Evolutionary conservation across 2,329 filamentous ascomycete genomes (phyloP), one percentile per base, ranked within the genome.

Genomic region (Colletotrichum lupini): DNA sequence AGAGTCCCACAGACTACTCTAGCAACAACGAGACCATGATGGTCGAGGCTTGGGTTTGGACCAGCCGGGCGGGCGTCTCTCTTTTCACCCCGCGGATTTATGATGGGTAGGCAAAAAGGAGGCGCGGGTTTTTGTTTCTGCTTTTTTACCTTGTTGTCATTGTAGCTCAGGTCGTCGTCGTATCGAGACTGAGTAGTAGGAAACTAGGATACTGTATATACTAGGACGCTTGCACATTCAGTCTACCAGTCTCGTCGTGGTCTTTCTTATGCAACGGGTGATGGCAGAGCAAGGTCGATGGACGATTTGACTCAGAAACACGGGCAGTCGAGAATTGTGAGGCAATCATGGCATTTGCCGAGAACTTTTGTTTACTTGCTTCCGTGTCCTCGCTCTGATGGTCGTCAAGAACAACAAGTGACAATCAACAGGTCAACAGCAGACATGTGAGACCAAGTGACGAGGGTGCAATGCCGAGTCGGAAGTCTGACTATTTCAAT

Each of bases 31-130:
- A 59, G 46, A 42, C 46, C 59, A 59, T 46, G 53, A 63, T 42
- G 42, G 22, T 61, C 67, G 46, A 46, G 35, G 67, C 55, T 52
- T 60, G 42, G 55, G 56, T 52, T 22, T 14, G 60, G 67, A 61
- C 67, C 60, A 56, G 35, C n/a, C 30, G 42, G 66, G 66, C 67
- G 60, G 61, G 35, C 30, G 57, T 61, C 55, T 61, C 61, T 28
- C 32, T 35, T 62, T 60, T 71, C 22, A 55, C 26, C 71, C 61
- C 32, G 56, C 56, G 68, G 57, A 35, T 60, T 66, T 56, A 55
- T 53, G 71, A 46, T 53, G 56, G 71, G 32, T 55, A 71, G 61
- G 60, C 37, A 70, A 73, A 73, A 73, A 61, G 67, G 61, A 52
- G 59, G 67, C 49, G 67, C 67, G 56, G 55, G 32, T 32, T 30